phyloP scores from a whole-genome alignment of 805 yeast species.

The Candida glaebosa region DNA sequence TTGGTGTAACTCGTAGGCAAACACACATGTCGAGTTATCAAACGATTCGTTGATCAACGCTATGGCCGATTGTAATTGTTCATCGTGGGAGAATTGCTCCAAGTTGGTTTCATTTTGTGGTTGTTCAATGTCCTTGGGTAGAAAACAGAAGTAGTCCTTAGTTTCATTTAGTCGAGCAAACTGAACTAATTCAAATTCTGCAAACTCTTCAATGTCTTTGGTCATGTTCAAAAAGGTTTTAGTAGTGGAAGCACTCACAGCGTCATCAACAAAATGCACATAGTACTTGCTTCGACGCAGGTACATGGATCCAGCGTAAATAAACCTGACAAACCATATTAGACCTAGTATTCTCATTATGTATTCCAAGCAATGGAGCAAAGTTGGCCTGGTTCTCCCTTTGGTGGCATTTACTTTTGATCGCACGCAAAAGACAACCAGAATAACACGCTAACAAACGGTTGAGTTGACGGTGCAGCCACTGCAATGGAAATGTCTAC shows the following conservation, averaged over 20 bases:
- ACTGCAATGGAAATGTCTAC: background rate
- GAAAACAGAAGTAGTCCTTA: slow-evolving; percentile 18
- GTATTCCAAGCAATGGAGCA: background rate
- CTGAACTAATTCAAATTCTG: slow-evolving; percentile 16
- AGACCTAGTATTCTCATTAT: background rate
- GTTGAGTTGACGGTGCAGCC: too few species aligned
- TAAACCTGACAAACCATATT: background rate
- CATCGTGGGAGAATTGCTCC: slow-evolving; percentile 7
- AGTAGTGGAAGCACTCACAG: slow-evolving; percentile 15
- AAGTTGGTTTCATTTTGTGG: slow-evolving; percentile 3
- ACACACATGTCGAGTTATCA: slow-evolving; percentile 19
- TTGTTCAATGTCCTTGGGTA: slow-evolving; percentile 12
- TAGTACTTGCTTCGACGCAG: slow-evolving; percentile 10
- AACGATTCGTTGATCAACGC: slow-evolving; percentile 15
- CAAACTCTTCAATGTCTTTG: slow-evolving; percentile 7
- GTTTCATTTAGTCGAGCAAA: slow-evolving; percentile 6
- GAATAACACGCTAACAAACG: too few species aligned
- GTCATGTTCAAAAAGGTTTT: slow-evolving; percentile 9
- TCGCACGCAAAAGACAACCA: too few species aligned
- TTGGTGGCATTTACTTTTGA: too few species aligned
- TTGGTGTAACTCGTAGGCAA: slow-evolving; percentile 22
- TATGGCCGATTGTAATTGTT: slow-evolving; percentile 17
- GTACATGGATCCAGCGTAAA: slow-evolving; percentile 3
- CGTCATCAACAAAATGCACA: slow-evolving; percentile 14
- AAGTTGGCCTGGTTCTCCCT: too few species aligned